phyloP scores from a whole-genome alignment of 805 yeast species.

The Yamadazyma endophytica region DNA sequence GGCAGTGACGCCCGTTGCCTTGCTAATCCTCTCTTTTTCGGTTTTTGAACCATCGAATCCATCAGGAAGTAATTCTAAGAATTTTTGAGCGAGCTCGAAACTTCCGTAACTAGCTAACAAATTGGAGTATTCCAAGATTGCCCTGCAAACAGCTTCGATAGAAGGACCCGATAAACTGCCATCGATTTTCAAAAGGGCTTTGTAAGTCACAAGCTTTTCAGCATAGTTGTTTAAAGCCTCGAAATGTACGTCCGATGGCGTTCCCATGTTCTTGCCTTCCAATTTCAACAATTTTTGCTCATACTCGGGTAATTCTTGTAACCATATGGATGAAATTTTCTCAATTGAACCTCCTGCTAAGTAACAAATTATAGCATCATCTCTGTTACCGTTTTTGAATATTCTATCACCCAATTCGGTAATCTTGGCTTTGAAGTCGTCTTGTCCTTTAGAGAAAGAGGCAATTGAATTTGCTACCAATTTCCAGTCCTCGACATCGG shows the following conservation, averaged over 20 bases:
- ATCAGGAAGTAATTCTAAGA: conserved; percentile 68
- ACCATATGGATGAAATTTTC: conserved; percentile 79
- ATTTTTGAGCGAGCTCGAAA: conserved; percentile 71
- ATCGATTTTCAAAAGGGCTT: conserved; percentile 42
- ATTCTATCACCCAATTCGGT: conserved; percentile 77
- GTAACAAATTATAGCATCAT: conserved; percentile 72
- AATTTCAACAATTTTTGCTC: conserved; percentile 43
- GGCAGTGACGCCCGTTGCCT: conserved; percentile 48
- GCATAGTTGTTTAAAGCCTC: conserved; percentile 77
- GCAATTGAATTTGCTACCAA: conserved; percentile 68
- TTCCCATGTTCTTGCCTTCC: conserved; percentile 39
- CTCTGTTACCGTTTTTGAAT: conserved; percentile 44
- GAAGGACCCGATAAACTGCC: conserved; percentile 39
- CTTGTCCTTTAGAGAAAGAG: conserved; percentile 47
- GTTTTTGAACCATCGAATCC: conserved; percentile 62
- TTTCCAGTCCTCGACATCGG: conserved; percentile 79
- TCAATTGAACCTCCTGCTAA: conserved; percentile 79
- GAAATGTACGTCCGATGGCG: conserved; percentile 81
- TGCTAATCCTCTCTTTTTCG: conserved; percentile 75
- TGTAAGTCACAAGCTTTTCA: conserved; percentile 76
- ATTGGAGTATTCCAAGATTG: conserved; percentile 77
- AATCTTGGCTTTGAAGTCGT: conserved; percentile 51
- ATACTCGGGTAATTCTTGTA: conserved; percentile 53
- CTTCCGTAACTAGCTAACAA: conserved; percentile 79
- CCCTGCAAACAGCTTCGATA: conserved; percentile 49